Evolutionary conservation across 148 eudicot genomes (phyloP).

Genomic region (Rhododendron griersonianum): DNA sequence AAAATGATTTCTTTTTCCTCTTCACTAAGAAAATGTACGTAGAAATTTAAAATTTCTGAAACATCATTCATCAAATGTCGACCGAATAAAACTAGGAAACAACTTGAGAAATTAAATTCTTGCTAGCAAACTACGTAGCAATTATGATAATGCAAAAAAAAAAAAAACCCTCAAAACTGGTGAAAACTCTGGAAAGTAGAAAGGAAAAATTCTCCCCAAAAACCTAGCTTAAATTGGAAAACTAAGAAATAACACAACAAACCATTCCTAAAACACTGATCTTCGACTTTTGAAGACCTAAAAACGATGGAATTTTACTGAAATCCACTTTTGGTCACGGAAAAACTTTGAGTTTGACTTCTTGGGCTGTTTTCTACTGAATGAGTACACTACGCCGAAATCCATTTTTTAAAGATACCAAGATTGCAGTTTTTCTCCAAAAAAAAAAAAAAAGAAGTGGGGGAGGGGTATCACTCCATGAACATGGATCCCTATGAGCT

Average conservation of each 20-base stretch:
- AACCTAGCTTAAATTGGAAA: not conserved
- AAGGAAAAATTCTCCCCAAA: not conserved
- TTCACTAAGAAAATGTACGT: not conserved
- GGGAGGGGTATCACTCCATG: not conserved
- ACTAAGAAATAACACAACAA: not conserved
- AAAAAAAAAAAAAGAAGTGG: too few species aligned
- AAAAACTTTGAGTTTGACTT: not conserved
- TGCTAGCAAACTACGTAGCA: not conserved
- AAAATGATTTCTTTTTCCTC: not conserved
- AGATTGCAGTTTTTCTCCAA: not conserved
- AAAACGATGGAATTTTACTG: not conserved
- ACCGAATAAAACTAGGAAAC: not conserved
- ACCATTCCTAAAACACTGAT: not conserved
- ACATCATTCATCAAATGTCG: not conserved
- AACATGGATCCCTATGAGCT: not conserved
- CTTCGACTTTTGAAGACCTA: not conserved
- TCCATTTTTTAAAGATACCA: not conserved
- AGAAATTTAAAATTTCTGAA: not conserved
- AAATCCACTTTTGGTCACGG: not conserved
- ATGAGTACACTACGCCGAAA: not conserved
- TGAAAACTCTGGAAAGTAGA: not conserved
- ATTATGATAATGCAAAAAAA: not conserved
- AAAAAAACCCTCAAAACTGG: not conserved
- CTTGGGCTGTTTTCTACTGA: not conserved
- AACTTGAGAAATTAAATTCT: not conserved